These are phyloP conservation scores for Elymus sibiricus DNA, from an alignment of 176 grass and related monocot genomes.

Conservation along the genomic window DNA sequence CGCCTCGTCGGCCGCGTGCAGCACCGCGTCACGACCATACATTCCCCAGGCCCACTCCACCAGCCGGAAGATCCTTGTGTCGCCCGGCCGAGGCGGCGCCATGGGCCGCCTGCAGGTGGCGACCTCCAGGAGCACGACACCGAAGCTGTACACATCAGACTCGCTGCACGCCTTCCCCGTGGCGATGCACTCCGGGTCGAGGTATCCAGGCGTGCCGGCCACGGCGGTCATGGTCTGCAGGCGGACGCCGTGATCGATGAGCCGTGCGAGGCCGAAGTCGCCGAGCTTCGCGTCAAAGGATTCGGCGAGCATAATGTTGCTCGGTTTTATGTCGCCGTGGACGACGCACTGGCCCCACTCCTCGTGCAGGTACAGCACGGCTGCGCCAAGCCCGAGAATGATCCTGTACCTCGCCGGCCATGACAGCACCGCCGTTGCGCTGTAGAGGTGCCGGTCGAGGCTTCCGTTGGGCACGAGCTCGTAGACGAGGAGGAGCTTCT, in stretches of 20 bases:
- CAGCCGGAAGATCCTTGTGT: neutral
- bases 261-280: constrained; percentile 55
- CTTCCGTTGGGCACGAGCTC: constrained; percentile 35
- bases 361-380: neutral
- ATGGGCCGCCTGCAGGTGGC: neutral
- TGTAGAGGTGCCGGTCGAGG: constrained; percentile 25
- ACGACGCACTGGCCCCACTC: neutral
- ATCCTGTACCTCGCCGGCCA: neutral
- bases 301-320: neutral
- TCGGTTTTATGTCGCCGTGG: constrained; percentile 1
- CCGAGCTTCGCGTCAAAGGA: constrained; percentile 32
- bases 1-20: constrained; percentile 27
- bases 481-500: constrained; percentile 1
- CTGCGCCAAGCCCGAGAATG: neutral
- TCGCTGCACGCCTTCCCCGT: neutral
- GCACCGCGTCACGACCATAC: neutral
- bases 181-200: neutral
- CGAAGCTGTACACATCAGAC: constrained; percentile 67
- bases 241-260: constrained; percentile 27
- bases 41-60: constrained; percentile 35
- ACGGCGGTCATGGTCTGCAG: neutral
- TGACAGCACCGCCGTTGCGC: neutral
- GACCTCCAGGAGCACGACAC: constrained; percentile 68
- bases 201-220: neutral
- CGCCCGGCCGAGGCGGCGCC: neutral